Evolutionary conservation across 2,329 filamentous ascomycete species (phyloP).

Genomic region (Ophiostoma sp.): DNA sequence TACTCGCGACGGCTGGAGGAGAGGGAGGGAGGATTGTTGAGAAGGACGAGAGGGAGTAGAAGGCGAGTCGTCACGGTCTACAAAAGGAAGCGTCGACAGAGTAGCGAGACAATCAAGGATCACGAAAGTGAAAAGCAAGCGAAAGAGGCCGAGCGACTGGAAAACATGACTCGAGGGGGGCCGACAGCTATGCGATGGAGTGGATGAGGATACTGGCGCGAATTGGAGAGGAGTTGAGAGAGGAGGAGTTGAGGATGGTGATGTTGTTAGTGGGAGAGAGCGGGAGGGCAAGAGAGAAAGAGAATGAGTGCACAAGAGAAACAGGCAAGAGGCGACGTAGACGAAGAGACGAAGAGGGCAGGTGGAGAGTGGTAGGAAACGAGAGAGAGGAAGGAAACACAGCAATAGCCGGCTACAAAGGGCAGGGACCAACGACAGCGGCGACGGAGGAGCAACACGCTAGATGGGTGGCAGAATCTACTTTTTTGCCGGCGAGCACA

Average conservation of each 20-base stretch:
- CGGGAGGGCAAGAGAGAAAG: background rate
- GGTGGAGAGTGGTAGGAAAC: conserved; percentile 12
- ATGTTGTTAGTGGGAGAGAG: background rate
- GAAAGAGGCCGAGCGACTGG: background rate
- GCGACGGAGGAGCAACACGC: conserved; percentile 13
- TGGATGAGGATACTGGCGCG: background rate
- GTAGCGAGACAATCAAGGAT: conserved; percentile 25
- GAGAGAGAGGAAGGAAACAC: background rate
- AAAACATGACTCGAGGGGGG: conserved; percentile 13
- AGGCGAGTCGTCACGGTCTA: background rate
- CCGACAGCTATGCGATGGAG: background rate
- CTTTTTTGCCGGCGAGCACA: conserved; percentile 8
- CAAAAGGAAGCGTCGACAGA: background rate
- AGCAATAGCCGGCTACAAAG: conserved; percentile 5
- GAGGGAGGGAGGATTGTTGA: conserved; percentile 28
- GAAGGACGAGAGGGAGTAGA: background rate
- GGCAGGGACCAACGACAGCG: conserved; percentile 15
- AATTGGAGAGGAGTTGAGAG: background rate
- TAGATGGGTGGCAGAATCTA: conserved; percentile 14
- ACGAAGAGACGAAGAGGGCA: background rate
- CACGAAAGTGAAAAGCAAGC: conserved; percentile 8
- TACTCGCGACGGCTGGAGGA: conserved; percentile 37
- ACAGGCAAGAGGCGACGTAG: background rate
- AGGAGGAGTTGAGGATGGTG: background rate
- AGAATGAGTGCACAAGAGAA: background rate